These are phyloP conservation scores for Sphagnum magellanicum DNA, from an alignment of 228 moss, liverwort and hornwort species.

Conservation along the genomic window DNA sequence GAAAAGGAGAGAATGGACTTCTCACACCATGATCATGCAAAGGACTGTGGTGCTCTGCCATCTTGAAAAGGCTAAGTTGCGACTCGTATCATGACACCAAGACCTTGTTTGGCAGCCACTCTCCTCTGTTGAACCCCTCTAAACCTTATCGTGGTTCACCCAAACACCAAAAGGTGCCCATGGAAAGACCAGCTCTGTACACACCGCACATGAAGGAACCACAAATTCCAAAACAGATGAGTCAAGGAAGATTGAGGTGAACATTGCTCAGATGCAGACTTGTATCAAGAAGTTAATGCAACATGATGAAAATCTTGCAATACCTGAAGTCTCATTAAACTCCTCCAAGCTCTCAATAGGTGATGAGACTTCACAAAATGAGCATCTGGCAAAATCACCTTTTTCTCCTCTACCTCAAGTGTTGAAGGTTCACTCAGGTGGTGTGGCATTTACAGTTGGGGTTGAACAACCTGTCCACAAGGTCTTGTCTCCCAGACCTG, in stretches of 20 bases:
- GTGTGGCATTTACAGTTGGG: slow-evolving; percentile 5
- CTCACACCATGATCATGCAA: slow-evolving; percentile 11
- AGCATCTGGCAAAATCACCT: too few species aligned
- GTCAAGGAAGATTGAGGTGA: slow-evolving; percentile 16
- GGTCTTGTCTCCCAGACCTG: too few species aligned
- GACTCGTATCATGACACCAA: slow-evolving; percentile 20
- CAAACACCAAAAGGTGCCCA: slow-evolving; percentile 33
- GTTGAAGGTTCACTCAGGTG: slow-evolving; percentile 23
- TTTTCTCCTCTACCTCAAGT: not conserved
- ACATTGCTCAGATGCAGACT: slow-evolving; percentile 29
- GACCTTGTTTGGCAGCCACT: slow-evolving; percentile 16
- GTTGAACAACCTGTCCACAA: not conserved
- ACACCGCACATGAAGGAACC: not conserved
- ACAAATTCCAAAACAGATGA: slow-evolving; percentile 1
- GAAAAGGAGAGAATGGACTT: not conserved
- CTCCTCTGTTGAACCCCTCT: slow-evolving; percentile 15
- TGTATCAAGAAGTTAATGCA: slow-evolving; percentile 31
- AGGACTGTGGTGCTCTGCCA: slow-evolving; percentile 7
- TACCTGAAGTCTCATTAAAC: not conserved
- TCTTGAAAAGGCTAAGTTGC: slow-evolving; percentile 14
- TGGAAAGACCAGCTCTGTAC: slow-evolving; percentile 27
- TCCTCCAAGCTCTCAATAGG: too few species aligned
- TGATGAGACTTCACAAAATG: too few species aligned
- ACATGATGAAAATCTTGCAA: slow-evolving; percentile 13
- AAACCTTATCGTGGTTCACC: slow-evolving; percentile 21